Conservation (phyloP, 495 filamentous ascomycete species). For the Aspergillus asperescens region DNA sequence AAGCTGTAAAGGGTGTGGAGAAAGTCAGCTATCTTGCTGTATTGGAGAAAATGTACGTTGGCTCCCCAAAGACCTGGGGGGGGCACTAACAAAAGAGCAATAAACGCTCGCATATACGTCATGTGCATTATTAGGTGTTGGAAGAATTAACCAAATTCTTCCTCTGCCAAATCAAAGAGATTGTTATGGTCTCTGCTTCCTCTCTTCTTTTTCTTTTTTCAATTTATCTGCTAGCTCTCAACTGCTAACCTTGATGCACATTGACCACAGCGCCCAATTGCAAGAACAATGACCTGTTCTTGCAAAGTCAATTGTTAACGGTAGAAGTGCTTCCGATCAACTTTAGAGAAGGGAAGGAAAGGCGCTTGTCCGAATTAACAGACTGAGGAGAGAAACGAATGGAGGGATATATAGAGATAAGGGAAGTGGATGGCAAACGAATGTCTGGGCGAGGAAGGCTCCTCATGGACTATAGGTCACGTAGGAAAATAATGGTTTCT, state of each 20-base stretch:
- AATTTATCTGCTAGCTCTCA: background rate
- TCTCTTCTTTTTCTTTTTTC: background rate
- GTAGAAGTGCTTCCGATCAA: background rate
- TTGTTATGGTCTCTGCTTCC: background rate
- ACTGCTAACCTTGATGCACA: background rate
- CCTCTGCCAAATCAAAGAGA: background rate
- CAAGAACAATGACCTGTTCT: background rate
- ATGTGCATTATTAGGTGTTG: slow-evolving; percentile 34
- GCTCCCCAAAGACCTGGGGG: background rate
- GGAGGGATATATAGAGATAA: slow-evolving; percentile 12
- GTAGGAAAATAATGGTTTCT: slow-evolving; percentile 13
- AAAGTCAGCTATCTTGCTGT: slow-evolving; percentile 13
- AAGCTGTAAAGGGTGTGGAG: slow-evolving; percentile 28
- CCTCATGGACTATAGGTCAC: background rate
- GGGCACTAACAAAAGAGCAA: slow-evolving; percentile 43
- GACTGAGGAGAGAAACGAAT: slow-evolving; percentile 14
- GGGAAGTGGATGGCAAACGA: slow-evolving; percentile 16
- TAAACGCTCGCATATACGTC: slow-evolving; percentile 44
- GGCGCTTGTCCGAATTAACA: background rate
- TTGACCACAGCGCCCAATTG: background rate
- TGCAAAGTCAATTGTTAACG: background rate
- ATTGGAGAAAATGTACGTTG: background rate
- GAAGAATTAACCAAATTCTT: background rate
- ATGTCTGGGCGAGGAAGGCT: slow-evolving; percentile 13
- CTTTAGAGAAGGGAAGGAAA: slow-evolving; percentile 14